phyloP scores from a whole-genome alignment of 1,284 basidiomycete species.

The Trichosporon ovoides region DNA sequence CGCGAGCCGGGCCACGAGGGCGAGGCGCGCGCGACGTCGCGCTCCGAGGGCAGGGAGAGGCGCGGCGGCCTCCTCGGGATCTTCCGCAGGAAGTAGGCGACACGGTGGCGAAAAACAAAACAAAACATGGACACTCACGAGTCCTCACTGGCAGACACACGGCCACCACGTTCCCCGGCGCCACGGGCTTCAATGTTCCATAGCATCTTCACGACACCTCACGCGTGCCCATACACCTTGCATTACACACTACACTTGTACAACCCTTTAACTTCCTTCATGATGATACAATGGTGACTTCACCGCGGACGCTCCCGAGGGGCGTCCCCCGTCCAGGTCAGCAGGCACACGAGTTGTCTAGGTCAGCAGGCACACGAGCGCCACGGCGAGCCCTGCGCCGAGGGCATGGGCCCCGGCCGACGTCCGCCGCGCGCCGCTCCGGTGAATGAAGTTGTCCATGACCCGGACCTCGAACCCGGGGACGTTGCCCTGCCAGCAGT shows the following conservation, averaged over 20 bases:
- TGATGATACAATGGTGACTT: too few relatives aligned
- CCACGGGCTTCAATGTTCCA: neutral
- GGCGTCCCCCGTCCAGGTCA: too few relatives aligned
- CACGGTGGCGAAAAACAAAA: conserved; percentile 11
- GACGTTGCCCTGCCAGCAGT: conserved; percentile 12
- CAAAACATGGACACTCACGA: neutral
- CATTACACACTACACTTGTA: too few relatives aligned
- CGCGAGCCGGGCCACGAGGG: neutral
- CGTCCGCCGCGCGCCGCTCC: neutral
- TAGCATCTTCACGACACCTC: too few relatives aligned
- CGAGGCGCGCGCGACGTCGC: neutral
- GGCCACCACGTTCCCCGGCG: conserved; percentile 3
- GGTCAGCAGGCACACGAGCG: neutral
- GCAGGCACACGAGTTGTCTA: too few relatives aligned
- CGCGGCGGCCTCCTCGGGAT: neutral
- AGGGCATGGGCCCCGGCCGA: neutral
- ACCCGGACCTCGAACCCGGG: conserved; percentile 18
- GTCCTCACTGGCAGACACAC: conserved; percentile 12
- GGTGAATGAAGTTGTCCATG: conserved; percentile 13
- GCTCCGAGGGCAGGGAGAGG: neutral
- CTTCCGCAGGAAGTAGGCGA: neutral
- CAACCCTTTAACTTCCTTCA: too few relatives aligned
- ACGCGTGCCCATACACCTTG: too few relatives aligned
- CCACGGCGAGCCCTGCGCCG: neutral
- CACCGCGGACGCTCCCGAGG: too few relatives aligned